Conservation (phyloP, 2,329 filamentous ascomycete species). For the Ascochyta rabiei region DNA sequence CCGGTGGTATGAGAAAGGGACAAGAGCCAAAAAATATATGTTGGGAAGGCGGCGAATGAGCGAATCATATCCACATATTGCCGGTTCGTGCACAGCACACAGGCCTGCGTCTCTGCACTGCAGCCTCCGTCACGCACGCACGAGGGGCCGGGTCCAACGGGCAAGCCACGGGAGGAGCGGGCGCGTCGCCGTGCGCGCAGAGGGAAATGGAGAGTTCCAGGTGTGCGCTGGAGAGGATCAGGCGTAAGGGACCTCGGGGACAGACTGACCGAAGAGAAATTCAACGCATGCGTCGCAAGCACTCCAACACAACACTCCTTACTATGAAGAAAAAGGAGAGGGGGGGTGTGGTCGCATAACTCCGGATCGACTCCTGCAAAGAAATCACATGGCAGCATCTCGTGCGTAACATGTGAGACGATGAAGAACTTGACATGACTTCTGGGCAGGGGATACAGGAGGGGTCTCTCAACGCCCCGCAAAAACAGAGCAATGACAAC, state of each 20-base stretch:
- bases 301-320: conserved; percentile 29
- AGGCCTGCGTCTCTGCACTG: conserved; percentile 28
- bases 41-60: conserved; percentile 45
- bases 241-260: conserved; percentile 53
- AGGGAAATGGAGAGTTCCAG: conserved; percentile 38
- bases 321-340: conserved; percentile 28
- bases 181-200: conserved; percentile 24
- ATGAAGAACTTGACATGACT: conserved; percentile 13
- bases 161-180: conserved; percentile 48
- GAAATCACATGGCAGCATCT: not conserved
- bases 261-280: conserved; percentile 50
- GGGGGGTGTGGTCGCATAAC: conserved; percentile 19
- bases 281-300: conserved; percentile 27
- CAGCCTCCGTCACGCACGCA: conserved; percentile 32
- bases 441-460: conserved; percentile 16
- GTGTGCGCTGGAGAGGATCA: conserved; percentile 46
- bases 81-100: conserved; percentile 47
- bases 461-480: conserved; percentile 22
- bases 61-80: conserved; percentile 53
- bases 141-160: conserved; percentile 40
- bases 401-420: conserved; percentile 10
- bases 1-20: conserved; percentile 37
- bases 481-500: conserved; percentile 48
- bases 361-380: conserved; percentile 15
- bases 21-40: conserved; percentile 11